Evolutionary conservation across 2,329 filamentous ascomycete genomes (phyloP).

Genomic region (Curvularia sp.): DNA sequence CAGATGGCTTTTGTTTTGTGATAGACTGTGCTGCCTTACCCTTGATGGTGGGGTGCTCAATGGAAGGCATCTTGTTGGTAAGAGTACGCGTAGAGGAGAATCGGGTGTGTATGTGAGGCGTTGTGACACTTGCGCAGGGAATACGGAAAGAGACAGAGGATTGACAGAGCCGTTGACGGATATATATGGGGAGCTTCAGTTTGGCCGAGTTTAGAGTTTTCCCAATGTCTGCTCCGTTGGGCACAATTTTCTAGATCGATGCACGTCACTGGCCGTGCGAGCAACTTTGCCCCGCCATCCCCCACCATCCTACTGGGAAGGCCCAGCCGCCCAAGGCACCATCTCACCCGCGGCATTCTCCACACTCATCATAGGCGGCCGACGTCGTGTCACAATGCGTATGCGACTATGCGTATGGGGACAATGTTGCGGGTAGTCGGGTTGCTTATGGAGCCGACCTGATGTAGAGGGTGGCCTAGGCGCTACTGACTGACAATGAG

Average conservation of each 20-base stretch:
- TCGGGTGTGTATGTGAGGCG: constrained; percentile 1
- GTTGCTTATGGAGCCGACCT: constrained; percentile 2
- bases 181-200: constrained; percentile 35
- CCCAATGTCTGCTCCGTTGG: constrained; percentile 16
- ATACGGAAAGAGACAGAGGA: constrained; percentile 21
- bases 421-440: background rate
- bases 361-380: background rate
- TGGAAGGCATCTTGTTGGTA: constrained; percentile 66
- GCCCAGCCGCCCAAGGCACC: constrained; percentile 21
- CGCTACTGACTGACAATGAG: constrained; percentile 12
- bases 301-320: constrained; percentile 16
- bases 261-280: constrained; percentile 34
- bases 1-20: background rate
- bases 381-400: background rate
- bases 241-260: constrained; percentile 21
- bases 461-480: constrained; percentile 17
- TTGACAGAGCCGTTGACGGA: constrained; percentile 21
- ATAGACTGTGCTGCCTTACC: constrained; percentile 56
- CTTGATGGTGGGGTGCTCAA: constrained; percentile 79
- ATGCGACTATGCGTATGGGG: background rate
- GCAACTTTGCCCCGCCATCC: constrained; percentile 23
- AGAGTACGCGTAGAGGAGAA: constrained; percentile 11
- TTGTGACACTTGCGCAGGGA: background rate
- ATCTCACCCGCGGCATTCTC: background rate
- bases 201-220: constrained; percentile 32